Evolutionary conservation across 495 filamentous ascomycete species (phyloP).

Genomic region (Achaetomiella virescens): DNA sequence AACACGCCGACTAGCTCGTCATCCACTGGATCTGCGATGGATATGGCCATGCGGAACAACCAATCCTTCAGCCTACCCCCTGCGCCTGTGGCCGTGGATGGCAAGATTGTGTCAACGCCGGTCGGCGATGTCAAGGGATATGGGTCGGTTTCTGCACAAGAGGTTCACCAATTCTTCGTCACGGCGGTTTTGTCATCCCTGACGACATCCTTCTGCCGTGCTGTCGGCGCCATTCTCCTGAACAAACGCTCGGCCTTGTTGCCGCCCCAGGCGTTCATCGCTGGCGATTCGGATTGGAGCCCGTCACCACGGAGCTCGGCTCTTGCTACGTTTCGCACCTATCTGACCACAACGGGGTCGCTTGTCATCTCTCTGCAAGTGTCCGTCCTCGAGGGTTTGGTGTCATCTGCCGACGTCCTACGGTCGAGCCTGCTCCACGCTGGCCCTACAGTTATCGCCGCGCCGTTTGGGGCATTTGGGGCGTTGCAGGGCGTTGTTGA

Average conservation of each 20-base stretch:
- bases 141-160: slow-evolving; percentile 23
- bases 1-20: slow-evolving; percentile 46
- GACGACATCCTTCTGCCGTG: slow-evolving; percentile 38
- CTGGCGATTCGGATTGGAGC: slow-evolving; percentile 20
- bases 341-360: slow-evolving; percentile 44
- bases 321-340: slow-evolving; percentile 42
- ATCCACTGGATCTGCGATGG: slow-evolving; percentile 41
- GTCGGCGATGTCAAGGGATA: slow-evolving; percentile 24
- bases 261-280: slow-evolving; percentile 18
- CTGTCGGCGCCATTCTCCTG: slow-evolving; percentile 36
- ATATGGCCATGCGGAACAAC: slow-evolving; percentile 30
- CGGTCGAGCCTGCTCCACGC: slow-evolving; percentile 30
- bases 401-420: slow-evolving; percentile 34
- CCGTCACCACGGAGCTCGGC: slow-evolving; percentile 24
- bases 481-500: slow-evolving; percentile 30
- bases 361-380: slow-evolving; percentile 40
- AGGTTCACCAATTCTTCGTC: slow-evolving; percentile 42
- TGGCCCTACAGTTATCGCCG: slow-evolving; percentile 36
- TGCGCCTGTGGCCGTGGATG: slow-evolving; percentile 21
- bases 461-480: slow-evolving; percentile 44
- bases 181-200: slow-evolving; percentile 38
- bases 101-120: slow-evolving; percentile 21
- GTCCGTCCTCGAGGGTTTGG: slow-evolving; percentile 33
- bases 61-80: slow-evolving; percentile 24
- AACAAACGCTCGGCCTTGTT: slow-evolving; percentile 39